These are phyloP conservation scores for Coriaria nepalensis DNA, from an alignment of 306 rosid species.

Conservation along the genomic window DNA sequence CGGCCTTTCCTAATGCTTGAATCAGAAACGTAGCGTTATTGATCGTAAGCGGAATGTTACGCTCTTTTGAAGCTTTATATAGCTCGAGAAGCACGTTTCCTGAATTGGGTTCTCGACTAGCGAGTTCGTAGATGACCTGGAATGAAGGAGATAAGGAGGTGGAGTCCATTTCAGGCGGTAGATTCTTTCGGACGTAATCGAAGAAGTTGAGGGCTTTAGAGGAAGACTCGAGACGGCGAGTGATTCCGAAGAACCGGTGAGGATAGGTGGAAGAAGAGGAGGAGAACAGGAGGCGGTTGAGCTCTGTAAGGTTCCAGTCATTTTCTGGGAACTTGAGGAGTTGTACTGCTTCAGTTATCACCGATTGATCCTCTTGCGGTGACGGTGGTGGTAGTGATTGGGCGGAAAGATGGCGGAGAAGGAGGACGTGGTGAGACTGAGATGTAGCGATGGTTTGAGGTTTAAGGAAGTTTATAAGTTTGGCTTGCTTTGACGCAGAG, in stretches of 20 bases:
- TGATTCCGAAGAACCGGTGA: slow-evolving; percentile 27
- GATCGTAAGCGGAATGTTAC: slow-evolving; percentile 18
- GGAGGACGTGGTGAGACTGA: slow-evolving; percentile 1
- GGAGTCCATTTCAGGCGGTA: not conserved
- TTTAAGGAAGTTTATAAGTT: slow-evolving; percentile 14
- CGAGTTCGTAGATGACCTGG: slow-evolving; percentile 40
- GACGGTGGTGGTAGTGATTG: slow-evolving; percentile 5
- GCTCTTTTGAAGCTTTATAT: slow-evolving; percentile 19
- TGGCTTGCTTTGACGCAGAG: slow-evolving; percentile 14
- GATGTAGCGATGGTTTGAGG: slow-evolving; percentile 1
- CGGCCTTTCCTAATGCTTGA: slow-evolving; percentile 22
- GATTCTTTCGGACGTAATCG: slow-evolving; percentile 14
- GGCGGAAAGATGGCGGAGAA: slow-evolving; percentile 18
- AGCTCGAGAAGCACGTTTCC: slow-evolving; percentile 24
- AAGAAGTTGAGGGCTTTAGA: slow-evolving; percentile 23
- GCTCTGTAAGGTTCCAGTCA: slow-evolving; percentile 28
- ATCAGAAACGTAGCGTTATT: slow-evolving; percentile 24
- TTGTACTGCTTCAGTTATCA: slow-evolving; percentile 26
- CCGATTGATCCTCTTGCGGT: slow-evolving; percentile 13
- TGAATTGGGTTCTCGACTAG: slow-evolving; percentile 28
- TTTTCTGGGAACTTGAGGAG: slow-evolving; percentile 34
- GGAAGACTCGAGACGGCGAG: slow-evolving; percentile 20
- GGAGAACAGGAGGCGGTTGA: slow-evolving; percentile 33
- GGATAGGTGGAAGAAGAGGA: slow-evolving; percentile 18
- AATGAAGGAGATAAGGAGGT: slow-evolving; percentile 23